These are phyloP conservation scores for Rhizoclosmatium sp. DNA, from an alignment of 192 early-diverging fungal genomes.

Conservation along the genomic window DNA sequence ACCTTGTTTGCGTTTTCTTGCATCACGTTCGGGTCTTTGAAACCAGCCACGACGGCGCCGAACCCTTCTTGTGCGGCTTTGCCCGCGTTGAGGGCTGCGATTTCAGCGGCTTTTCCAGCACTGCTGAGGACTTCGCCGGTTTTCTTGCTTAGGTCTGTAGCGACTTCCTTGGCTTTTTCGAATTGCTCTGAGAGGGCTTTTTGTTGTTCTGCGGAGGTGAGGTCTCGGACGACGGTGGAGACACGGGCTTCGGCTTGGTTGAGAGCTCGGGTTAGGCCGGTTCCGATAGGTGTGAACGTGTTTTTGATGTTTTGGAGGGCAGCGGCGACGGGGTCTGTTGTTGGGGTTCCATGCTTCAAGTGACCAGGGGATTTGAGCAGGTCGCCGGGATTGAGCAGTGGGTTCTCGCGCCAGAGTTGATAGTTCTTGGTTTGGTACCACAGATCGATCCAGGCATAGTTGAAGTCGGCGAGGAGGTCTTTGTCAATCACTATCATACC, in stretches of 20 bases:
- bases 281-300: constrained; percentile 31
- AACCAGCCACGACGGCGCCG: constrained; percentile 20
- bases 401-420: background rate
- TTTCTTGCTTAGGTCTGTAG: constrained; percentile 17
- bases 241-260: constrained; percentile 30
- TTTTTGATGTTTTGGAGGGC: background rate
- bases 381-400: background rate
- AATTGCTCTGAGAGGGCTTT: constrained; percentile 15
- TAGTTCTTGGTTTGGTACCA: constrained; percentile 26
- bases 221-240: constrained; percentile 14
- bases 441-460: constrained; percentile 11
- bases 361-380: background rate
- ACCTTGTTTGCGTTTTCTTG: constrained; percentile 30
- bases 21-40: constrained; percentile 24
- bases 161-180: constrained; percentile 13
- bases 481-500: background rate
- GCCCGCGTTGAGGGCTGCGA: background rate
- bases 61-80: constrained; percentile 31
- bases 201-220: constrained; percentile 10
- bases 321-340: background rate
- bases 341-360: background rate
- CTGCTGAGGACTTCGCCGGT: background rate
- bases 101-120: constrained; percentile 28
- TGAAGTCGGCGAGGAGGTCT: constrained; percentile 23
- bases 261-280: constrained; percentile 18